Base-by-base conservation (phyloP, 768 basidiomycete species). In the Hebeloma cylindrosporum region DNA sequence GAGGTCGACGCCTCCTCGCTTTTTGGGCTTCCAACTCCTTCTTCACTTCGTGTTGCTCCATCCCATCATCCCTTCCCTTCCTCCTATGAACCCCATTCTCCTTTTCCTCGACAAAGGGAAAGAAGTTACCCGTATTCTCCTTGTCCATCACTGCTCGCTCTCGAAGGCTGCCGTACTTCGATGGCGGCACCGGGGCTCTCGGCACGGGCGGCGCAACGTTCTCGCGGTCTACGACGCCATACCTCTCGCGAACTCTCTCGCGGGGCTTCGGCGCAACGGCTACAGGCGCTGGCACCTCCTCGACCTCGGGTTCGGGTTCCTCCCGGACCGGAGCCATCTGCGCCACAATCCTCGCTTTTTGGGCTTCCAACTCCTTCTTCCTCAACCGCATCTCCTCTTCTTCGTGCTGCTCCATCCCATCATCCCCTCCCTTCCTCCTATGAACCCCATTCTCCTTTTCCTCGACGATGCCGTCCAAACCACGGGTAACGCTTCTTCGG, bases 321-420 rank as follows among this genome's bases (percentile, higher is more conserved):
- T 67, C 72, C 40, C 66, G 64, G 14, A 72, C 72, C 17, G 85
- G 85, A 3, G 82, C 89, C 92, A 94, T 94, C 71, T 94, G 90
- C 37, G 90, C 88, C 2, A 95, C 93, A 47, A 95, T 93, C 43
- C 92, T 75, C 36, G 92, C 92, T 67, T 95, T 95, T 68, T 93
- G 93, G 8, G 81, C 80, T 62, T 92, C 92, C 27, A 94, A 69
- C 65, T 92, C 90, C 65, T 91, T 87, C 68, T 71, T 77, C 62
- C 69, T 70, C 51, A 59, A 50, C 37, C 70, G 57, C 49, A 60
- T 51, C 40, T 69, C 67, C 48, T 69, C 68, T 41, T 66, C 65
- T 38, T 69, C 68, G 29, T 68, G 64, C 40, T 70, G 67, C 28
- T 63, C 60, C 36, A 57, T 61, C 36, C 54, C 57, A 48, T 65